These are phyloP conservation scores for Macrotyloma uniflorum DNA, from an alignment of 306 rosid genomes.

Conservation along the genomic window DNA sequence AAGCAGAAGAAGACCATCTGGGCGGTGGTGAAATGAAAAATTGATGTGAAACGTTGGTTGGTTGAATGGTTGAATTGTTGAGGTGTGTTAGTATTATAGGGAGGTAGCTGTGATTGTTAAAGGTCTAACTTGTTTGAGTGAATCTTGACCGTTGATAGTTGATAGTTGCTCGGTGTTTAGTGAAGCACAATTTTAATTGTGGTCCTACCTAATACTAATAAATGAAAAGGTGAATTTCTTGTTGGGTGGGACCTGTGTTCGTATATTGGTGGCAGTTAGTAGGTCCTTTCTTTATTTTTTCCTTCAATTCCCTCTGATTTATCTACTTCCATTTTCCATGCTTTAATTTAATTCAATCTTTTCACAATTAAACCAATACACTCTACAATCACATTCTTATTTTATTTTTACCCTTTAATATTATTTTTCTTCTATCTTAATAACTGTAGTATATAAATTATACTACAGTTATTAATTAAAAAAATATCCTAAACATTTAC, in stretches of 20 bases:
- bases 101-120: neutral
- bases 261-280: conserved; percentile 29
- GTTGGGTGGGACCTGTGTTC: neutral
- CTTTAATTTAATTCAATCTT: too few species aligned
- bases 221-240: neutral
- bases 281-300: neutral
- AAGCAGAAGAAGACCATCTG: conserved; percentile 82
- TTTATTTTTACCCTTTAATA: too few species aligned
- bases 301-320: neutral
- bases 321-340: too few species aligned
- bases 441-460: too few species aligned
- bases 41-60: too few species aligned
- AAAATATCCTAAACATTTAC: too few species aligned
- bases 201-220: neutral
- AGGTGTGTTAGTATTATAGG: neutral
- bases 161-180: neutral
- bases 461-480: too few species aligned
- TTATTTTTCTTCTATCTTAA: too few species aligned
- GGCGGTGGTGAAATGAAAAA: neutral
- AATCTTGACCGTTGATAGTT: conserved; percentile 19
- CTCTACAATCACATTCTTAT: too few species aligned
- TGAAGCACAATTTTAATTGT: neutral
- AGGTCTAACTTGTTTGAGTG: neutral
- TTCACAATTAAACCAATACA: too few species aligned
- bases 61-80: neutral